phyloP scores from a whole-genome alignment of 176 grass and related monocot species.

The Calamus simplicifolius region DNA sequence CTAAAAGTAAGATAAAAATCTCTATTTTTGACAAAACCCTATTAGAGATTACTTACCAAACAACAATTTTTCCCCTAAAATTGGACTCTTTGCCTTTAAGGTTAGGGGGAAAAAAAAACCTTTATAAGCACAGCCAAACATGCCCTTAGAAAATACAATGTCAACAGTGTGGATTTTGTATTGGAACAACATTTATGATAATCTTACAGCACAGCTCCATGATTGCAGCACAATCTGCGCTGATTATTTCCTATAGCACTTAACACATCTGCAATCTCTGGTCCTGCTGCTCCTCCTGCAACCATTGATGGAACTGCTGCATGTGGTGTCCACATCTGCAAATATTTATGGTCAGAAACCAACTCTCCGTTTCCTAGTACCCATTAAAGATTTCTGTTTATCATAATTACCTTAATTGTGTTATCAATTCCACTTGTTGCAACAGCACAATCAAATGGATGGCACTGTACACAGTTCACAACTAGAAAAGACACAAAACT shows the following conservation, averaged over 20 bases:
- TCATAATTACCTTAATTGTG: constrained; percentile 69
- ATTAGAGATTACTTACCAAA: no score
- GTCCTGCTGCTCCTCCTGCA: constrained; percentile 42
- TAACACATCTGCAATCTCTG: constrained; percentile 56
- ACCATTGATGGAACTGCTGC: constrained; percentile 48
- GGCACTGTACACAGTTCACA: constrained; percentile 97
- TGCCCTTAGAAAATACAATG: no score
- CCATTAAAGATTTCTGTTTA: background rate
- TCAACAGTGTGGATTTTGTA: no score
- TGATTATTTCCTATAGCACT: constrained; percentile 88
- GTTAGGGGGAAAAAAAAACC: no score
- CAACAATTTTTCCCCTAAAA: no score
- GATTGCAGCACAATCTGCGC: constrained; percentile 55
- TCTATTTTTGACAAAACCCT: no score
- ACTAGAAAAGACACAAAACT: constrained; percentile 34
- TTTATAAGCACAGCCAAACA: no score
- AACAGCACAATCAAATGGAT: constrained; percentile 87
- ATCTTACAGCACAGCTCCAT: constrained; percentile 70
- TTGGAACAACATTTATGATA: background rate
- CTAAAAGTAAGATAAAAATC: no score
- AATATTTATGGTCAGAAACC: constrained; percentile 3
- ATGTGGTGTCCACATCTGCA: constrained; percentile 86
- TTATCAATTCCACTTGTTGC: constrained; percentile 94
- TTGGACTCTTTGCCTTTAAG: no score
- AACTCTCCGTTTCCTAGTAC: background rate